Percentiles rank a stretch among this genome's conserved stretches.
phyloP scores from a whole-genome alignment of 1,284 basidiomycete species.

The Peniophora sp. region DNA sequence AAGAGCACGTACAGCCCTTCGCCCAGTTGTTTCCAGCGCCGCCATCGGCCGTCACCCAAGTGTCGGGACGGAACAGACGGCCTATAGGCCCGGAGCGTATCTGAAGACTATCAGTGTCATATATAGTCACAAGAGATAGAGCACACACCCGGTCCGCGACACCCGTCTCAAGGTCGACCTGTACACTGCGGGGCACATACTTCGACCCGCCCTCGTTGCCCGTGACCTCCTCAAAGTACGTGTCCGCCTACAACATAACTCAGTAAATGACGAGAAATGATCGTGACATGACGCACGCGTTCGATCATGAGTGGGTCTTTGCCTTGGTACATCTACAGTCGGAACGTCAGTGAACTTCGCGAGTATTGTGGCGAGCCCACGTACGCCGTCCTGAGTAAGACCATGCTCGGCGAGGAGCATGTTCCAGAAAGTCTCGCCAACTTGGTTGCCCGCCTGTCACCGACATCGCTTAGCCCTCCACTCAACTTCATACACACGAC shows the following conservation, averaged over 20 bases:
- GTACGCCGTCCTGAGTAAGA: conserved; percentile 60
- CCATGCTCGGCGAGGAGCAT: conserved; percentile 79
- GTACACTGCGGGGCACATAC: conserved; percentile 91
- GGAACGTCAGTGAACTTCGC: not conserved
- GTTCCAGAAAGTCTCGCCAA: conserved; percentile 74
- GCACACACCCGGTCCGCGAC: conserved; percentile 71
- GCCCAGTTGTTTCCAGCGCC: conserved; percentile 95
- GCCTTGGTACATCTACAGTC: conserved; percentile 35
- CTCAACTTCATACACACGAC: no score
- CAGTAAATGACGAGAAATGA: not conserved
- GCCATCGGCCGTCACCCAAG: conserved; percentile 64
- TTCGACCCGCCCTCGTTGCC: conserved; percentile 36
- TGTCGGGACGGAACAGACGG: conserved; percentile 81
- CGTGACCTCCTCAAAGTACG: conserved; percentile 66
- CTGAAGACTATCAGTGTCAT: conserved; percentile 25
- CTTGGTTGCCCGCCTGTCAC: conserved; percentile 62
- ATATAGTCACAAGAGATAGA: not conserved
- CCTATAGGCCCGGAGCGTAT: conserved; percentile 65
- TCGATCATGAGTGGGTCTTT: conserved; percentile 38
- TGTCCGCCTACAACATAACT: conserved; percentile 45
- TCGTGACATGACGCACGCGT: conserved; percentile 25
- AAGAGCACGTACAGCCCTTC: conserved; percentile 65
- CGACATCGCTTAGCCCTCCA: not conserved
- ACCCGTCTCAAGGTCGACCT: conserved; percentile 88
- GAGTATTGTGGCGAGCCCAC: conserved; percentile 14